A percentile compares a stretch with the other conserved stretches of the same genome.
Conservation (phyloP, 441 rosid species). For the Melastoma candidum region DNA sequence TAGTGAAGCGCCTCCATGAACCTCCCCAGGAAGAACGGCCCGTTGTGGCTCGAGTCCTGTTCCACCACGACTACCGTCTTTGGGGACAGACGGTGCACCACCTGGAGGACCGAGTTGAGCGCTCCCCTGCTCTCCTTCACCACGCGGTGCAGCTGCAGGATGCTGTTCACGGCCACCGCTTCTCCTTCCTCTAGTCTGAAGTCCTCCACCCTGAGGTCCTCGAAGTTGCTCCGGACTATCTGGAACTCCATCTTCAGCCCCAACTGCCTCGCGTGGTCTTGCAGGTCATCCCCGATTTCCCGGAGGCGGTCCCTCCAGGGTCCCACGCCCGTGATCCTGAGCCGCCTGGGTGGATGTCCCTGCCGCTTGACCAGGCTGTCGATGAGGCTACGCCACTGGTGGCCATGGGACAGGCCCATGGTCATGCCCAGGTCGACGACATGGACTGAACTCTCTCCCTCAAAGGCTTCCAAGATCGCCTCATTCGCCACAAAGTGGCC, state of each 20-base stretch:
- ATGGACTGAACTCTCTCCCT: conserved; percentile 20
- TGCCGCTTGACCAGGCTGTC: conserved; percentile 12
- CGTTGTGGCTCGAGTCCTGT: conserved; percentile 17
- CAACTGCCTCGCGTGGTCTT: conserved; percentile 3
- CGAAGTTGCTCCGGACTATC: conserved; percentile 8
- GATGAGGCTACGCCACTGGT: conserved; percentile 15
- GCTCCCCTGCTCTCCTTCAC: conserved; percentile 20
- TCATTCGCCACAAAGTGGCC: conserved; percentile 15
- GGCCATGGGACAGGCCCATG: conserved; percentile 7
- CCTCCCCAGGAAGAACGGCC: conserved; percentile 18
- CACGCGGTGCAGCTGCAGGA: conserved; percentile 16
- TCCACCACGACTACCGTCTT: conserved; percentile 15
- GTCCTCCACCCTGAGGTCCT: conserved; percentile 8
- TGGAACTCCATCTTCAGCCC: conserved; percentile 13
- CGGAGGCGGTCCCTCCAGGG: conserved; percentile 2
- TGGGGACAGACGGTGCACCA: conserved; percentile 7
- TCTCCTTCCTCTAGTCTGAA: conserved; percentile 13
- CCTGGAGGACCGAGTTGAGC: conserved; percentile 15
- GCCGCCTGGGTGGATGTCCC: conserved; percentile 1
- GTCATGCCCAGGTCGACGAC: conserved; percentile 16
- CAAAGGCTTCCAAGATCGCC: conserved; percentile 18
- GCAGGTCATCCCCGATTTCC: conserved; percentile 5
- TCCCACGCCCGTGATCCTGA: conserved; percentile 15
- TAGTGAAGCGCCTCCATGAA: conserved; percentile 21
- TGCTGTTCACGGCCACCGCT: conserved; percentile 14